Evolutionary conservation across 164 flowering plant species (phyloP).

Genomic region (Platanus orientalis): DNA sequence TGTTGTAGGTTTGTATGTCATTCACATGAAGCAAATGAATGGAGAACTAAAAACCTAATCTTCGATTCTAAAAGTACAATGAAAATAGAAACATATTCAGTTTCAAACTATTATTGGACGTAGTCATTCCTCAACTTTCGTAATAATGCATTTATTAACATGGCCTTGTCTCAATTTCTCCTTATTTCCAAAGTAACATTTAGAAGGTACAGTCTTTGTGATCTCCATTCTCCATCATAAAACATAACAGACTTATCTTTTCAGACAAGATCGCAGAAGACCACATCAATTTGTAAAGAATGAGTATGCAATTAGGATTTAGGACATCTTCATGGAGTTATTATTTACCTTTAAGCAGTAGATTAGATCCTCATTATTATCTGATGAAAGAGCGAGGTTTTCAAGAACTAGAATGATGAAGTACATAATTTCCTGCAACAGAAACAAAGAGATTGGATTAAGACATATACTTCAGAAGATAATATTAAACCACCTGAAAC

Average conservation of each 20-base stretch:
- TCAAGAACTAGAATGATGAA: slow-evolving; percentile 79
- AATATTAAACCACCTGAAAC: neutral
- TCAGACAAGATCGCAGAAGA: neutral
- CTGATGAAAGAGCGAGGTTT: slow-evolving; percentile 82
- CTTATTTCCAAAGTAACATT: no score
- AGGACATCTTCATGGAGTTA: neutral
- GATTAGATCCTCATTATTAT: slow-evolving; percentile 88
- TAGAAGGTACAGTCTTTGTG: no score
- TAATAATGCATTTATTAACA: no score
- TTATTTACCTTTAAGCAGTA: slow-evolving; percentile 86
- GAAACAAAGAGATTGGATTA: slow-evolving; percentile 1
- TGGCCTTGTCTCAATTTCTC: no score
- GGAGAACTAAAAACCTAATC: no score
- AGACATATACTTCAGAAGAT: neutral
- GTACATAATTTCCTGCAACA: slow-evolving; percentile 85
- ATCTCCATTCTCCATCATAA: no score
- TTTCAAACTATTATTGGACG: no score
- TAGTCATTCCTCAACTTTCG: no score
- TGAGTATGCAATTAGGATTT: neutral
- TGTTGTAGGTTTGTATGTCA: no score
- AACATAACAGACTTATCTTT: neutral
- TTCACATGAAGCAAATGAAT: no score
- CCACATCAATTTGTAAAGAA: neutral
- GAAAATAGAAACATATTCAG: no score
- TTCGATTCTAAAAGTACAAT: no score